A percentile compares a stretch with the other conserved stretches of the same genome.
phyloP scores from a whole-genome alignment of 1,284 basidiomycete species.

The Volvariella volvacea region DNA sequence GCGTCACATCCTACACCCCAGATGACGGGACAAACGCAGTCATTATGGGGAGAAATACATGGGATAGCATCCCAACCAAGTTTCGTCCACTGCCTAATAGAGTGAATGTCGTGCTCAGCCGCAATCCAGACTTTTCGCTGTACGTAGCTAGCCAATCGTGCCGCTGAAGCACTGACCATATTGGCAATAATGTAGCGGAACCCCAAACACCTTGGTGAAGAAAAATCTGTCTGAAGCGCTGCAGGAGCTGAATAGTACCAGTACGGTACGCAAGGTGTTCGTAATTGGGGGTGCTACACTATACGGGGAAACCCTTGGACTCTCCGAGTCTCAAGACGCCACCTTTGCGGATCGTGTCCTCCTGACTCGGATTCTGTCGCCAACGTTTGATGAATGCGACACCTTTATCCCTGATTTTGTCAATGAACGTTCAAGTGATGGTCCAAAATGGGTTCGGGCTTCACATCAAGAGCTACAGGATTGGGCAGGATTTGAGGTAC shows the following conservation, averaged over 20 bases:
- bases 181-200: no score
- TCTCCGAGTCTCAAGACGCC: conserved; percentile 22
- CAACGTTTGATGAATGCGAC: conserved; percentile 79
- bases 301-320: conserved; percentile 64
- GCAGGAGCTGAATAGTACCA: no score
- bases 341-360: conserved; percentile 72
- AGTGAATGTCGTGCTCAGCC: conserved; percentile 79
- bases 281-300: conserved; percentile 89
- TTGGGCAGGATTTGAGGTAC: conserved; percentile 80
- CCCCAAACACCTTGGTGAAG: no score
- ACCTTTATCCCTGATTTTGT: conserved; percentile 71
- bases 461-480: conserved; percentile 55
- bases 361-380: conserved; percentile 77
- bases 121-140: conserved; percentile 57
- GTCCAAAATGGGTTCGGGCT: conserved; percentile 49
- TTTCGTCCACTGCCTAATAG: conserved; percentile 80
- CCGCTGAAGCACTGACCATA: neutral
- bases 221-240: no score
- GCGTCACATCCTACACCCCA: conserved; percentile 62
- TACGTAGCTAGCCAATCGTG: conserved; percentile 24
- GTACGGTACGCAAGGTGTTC: conserved; percentile 50
- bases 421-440: conserved; percentile 10
- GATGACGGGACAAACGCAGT: conserved; percentile 66
- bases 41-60: conserved; percentile 96
- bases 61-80: conserved; percentile 93